Conservation (phyloP, 225 moss, liverwort and hornwort genomes). For the Pseudoscleropodium purum region DNA sequence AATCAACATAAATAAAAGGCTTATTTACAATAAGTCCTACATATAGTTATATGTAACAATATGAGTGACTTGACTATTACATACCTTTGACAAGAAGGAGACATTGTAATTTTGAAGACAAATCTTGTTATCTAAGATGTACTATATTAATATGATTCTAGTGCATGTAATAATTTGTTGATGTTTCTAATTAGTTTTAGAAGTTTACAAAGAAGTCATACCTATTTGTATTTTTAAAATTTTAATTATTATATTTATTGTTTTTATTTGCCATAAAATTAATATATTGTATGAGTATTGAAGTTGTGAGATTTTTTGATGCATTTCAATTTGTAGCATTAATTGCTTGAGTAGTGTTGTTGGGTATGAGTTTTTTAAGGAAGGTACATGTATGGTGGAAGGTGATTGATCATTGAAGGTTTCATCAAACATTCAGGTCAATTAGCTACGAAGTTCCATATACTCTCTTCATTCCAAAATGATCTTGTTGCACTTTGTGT, state of each 20-base stretch:
- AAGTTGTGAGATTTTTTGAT: not conserved
- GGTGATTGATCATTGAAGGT: not conserved
- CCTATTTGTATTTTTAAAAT: not conserved
- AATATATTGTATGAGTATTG: not conserved
- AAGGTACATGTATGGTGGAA: not conserved
- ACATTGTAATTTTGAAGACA: not conserved
- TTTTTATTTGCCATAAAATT: not conserved
- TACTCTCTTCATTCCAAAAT: too few species aligned
- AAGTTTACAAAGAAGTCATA: not conserved
- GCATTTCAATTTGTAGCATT: too few species aligned
- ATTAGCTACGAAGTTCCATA: not conserved
- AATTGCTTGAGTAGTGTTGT: not conserved
- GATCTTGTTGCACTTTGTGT: too few species aligned
- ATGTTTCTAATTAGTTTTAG: not conserved
- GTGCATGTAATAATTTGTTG: not conserved
- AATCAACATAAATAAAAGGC: too few species aligned
- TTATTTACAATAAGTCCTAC: too few species aligned
- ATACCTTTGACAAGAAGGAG: not conserved
- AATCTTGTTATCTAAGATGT: not conserved
- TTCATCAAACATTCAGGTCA: fast-evolving
- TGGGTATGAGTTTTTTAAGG: not conserved
- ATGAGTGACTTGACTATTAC: not conserved
- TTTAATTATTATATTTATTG: not conserved
- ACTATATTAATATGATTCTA: not conserved
- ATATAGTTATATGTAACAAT: too few species aligned